Evolutionary conservation across 2,329 filamentous ascomycete genomes (phyloP).

Genomic region (Huntiella moniliformis): DNA sequence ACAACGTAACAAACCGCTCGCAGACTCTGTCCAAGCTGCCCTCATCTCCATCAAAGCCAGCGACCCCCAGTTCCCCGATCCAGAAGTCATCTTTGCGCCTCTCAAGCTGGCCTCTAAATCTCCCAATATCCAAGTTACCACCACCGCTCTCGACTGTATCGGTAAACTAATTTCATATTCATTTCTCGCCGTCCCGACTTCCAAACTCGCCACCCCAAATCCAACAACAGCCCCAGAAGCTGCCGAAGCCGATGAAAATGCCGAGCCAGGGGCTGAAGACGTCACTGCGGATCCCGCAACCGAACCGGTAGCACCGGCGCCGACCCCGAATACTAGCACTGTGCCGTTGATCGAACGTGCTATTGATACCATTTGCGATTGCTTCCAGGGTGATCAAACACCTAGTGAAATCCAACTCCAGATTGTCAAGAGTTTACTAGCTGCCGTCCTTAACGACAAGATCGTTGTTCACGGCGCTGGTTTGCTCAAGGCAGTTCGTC

Average conservation of each 20-base stretch:
- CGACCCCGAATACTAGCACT: conserved; percentile 13
- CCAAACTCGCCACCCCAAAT: neutral
- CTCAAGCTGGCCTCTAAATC: conserved; percentile 79
- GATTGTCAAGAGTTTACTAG: conserved; percentile 90
- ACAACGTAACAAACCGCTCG: conserved; percentile 65
- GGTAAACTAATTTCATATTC: conserved; percentile 98
- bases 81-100: conserved; percentile 80
- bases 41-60: conserved; percentile 71
- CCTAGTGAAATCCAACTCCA: conserved; percentile 85
- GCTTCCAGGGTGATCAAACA: conserved; percentile 92
- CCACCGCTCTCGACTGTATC: conserved; percentile 87
- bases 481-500: conserved; percentile 83
- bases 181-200: conserved; percentile 57
- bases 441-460: conserved; percentile 94
- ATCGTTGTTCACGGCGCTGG: conserved; percentile 96
- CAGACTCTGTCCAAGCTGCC: conserved; percentile 63
- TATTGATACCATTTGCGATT: conserved; percentile 98
- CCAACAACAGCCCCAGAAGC: neutral
- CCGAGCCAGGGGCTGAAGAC: neutral
- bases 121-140: conserved; percentile 67
- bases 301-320: conserved; percentile 25
- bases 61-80: conserved; percentile 64
- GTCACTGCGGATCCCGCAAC: neutral
- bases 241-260: conserved; percentile 1
- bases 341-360: conserved; percentile 85